Percentiles rank a stretch among this genome's conserved stretches.
Conservation (phyloP, 768 basidiomycete species). For the Russula olivacea region DNA sequence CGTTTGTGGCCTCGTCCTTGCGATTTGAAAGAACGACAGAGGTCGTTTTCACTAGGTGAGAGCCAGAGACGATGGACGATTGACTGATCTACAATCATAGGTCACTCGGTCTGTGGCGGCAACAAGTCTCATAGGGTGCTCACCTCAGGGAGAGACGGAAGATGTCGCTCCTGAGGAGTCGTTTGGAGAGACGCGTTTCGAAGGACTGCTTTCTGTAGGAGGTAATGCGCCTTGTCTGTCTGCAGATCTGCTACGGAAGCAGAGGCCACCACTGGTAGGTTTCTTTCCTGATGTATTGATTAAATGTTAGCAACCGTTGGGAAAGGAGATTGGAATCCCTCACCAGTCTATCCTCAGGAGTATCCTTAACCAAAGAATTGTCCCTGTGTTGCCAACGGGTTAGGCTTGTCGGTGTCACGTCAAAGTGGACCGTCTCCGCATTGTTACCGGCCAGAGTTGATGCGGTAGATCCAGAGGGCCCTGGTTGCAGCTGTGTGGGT, state of each 20-base stretch:
- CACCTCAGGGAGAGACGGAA: slow-evolving; percentile 12
- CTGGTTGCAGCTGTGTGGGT: too few relatives aligned
- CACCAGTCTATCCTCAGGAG: neutral
- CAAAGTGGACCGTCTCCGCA: neutral
- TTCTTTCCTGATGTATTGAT: neutral
- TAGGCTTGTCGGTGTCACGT: neutral
- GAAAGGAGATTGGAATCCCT: neutral
- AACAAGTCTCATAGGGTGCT: neutral
- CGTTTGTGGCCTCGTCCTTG: neutral
- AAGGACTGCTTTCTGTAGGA: neutral
- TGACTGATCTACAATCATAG: neutral
- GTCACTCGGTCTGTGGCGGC: neutral
- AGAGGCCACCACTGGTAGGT: neutral
- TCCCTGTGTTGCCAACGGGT: slow-evolving; percentile 14
- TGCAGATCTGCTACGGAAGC: neutral
- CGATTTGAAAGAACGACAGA: neutral
- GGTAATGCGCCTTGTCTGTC: neutral
- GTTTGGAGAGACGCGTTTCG: neutral
- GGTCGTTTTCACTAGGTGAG: neutral
- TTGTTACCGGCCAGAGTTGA: neutral
- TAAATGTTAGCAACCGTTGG: neutral
- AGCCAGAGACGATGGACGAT: slow-evolving; percentile 11
- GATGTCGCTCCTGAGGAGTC: neutral
- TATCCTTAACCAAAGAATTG: neutral
- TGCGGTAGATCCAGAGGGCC: neutral